These are phyloP conservation scores for Neurospora sp. DNA, from an alignment of 495 filamentous ascomycete species.

Conservation along the genomic window DNA sequence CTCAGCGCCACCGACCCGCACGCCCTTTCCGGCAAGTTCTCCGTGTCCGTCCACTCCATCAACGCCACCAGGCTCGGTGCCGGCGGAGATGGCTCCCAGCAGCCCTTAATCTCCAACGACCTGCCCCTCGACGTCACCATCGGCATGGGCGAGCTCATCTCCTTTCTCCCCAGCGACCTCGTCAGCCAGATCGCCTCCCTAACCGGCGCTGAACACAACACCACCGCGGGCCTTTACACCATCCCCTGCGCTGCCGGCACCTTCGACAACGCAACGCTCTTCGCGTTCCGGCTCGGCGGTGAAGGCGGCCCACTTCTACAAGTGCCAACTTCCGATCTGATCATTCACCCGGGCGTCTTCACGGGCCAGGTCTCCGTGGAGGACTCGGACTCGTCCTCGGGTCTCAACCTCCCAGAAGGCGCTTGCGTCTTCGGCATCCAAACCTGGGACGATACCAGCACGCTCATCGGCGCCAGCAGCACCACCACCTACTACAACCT, in stretches of 20 bases:
- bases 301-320: slow-evolving; percentile 43
- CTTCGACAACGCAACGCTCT: slow-evolving; percentile 35
- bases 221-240: slow-evolving; percentile 34
- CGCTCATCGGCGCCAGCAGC: slow-evolving; percentile 22
- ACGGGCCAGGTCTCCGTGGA: slow-evolving; percentile 16
- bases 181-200: slow-evolving; percentile 45
- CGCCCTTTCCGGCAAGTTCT: slow-evolving; percentile 43
- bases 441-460: neutral
- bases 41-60: slow-evolving; percentile 48
- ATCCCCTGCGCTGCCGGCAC: slow-evolving; percentile 56
- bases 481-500: slow-evolving; percentile 47
- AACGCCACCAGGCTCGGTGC: slow-evolving; percentile 9
- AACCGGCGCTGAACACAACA: slow-evolving; percentile 43
- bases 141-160: slow-evolving; percentile 57
- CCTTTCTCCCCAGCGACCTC: slow-evolving; percentile 59
- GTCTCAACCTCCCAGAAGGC: neutral
- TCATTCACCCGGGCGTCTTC: slow-evolving; percentile 35
- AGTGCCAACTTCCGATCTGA: slow-evolving; percentile 54
- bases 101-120: slow-evolving; percentile 37
- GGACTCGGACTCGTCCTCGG: too few relatives aligned
- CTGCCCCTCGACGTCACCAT: slow-evolving; percentile 50
- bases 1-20: slow-evolving; percentile 32
- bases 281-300: slow-evolving; percentile 44
- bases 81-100: slow-evolving; percentile 15
- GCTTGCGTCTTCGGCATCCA: slow-evolving; percentile 60